Evolutionary conservation across 495 filamentous ascomycete species (phyloP).

Genomic region (Aspergillus olivimuriae): DNA sequence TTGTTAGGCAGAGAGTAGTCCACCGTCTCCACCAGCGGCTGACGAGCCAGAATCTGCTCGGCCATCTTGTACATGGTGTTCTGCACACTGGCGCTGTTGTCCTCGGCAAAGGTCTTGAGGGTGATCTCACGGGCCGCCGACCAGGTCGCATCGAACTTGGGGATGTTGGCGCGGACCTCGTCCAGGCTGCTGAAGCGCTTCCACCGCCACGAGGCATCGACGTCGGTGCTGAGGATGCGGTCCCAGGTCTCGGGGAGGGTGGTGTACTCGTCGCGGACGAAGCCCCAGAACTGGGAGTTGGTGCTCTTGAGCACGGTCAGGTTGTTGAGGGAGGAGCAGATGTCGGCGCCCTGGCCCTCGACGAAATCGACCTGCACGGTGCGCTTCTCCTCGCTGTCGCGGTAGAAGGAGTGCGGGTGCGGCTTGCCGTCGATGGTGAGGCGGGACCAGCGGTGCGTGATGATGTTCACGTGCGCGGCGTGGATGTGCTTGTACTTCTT

Average conservation of each 20-base stretch:
- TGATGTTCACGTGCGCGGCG: conserved; percentile 69
- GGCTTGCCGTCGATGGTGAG: conserved; percentile 81
- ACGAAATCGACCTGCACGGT: conserved; percentile 41
- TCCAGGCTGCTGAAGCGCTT: conserved; percentile 57
- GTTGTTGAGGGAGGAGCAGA: conserved; percentile 64
- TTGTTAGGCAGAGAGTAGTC: conserved; percentile 91
- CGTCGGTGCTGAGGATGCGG: conserved; percentile 88
- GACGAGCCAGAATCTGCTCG: conserved; percentile 74
- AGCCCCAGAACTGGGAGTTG: conserved; percentile 93
- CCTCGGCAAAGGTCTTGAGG: conserved; percentile 85
- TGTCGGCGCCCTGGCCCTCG: conserved; percentile 59
- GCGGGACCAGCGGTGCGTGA: conserved; percentile 87
- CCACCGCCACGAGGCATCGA: conserved; percentile 84
- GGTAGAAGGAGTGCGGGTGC: conserved; percentile 94
- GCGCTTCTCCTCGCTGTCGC: conserved; percentile 83
- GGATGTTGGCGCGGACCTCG: conserved; percentile 57
- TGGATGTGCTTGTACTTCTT: conserved; percentile 83
- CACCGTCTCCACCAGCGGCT: conserved; percentile 63
- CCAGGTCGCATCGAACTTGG: conserved; percentile 74
- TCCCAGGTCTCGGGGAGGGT: conserved; percentile 87
- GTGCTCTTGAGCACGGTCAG: conserved; percentile 93
- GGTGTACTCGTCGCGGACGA: conserved; percentile 87
- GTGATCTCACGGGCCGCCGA: conserved; percentile 71
- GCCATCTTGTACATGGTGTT: conserved; percentile 98
- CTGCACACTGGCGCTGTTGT: conserved; percentile 89